Evolutionary conservation across 2,329 filamentous ascomycete species (phyloP).

Genomic region (Metarhizium album): DNA sequence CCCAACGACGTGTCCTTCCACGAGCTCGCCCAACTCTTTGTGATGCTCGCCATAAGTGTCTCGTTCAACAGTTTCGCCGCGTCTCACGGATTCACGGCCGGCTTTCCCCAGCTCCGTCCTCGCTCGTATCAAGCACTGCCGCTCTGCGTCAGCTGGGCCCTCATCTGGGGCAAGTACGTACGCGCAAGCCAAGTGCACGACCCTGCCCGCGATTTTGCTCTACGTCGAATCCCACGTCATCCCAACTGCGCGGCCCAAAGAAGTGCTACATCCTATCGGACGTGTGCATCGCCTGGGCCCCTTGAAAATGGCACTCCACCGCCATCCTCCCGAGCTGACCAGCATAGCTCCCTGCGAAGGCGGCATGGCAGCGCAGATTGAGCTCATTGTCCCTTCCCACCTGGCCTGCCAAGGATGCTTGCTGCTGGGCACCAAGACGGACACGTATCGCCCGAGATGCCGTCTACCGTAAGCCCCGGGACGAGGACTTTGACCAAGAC

Average conservation of each 20-base stretch:
- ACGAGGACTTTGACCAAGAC: slow-evolving; percentile 53
- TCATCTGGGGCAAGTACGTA: slow-evolving; percentile 42
- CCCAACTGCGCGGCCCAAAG: slow-evolving; percentile 38
- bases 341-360: slow-evolving; percentile 40
- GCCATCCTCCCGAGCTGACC: slow-evolving; percentile 41
- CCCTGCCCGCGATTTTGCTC: slow-evolving; percentile 39
- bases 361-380: slow-evolving; percentile 46
- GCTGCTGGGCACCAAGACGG: slow-evolving; percentile 51
- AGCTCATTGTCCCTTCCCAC: slow-evolving; percentile 55
- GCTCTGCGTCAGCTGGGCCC: slow-evolving; percentile 39
- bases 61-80: slow-evolving; percentile 34
- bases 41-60: slow-evolving; percentile 31
- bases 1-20: slow-evolving; percentile 26
- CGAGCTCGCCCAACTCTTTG: slow-evolving; percentile 42
- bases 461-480: slow-evolving; percentile 50
- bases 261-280: slow-evolving; percentile 43
- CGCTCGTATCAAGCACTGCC: slow-evolving; percentile 37
- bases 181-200: slow-evolving; percentile 35
- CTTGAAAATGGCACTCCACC: slow-evolving; percentile 51
- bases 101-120: slow-evolving; percentile 28
- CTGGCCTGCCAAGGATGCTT: slow-evolving; percentile 59
- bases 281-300: slow-evolving; percentile 38
- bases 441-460: too few species aligned
- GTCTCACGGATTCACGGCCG: slow-evolving; percentile 31
- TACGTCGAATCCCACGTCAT: slow-evolving; percentile 45